phyloP scores from a whole-genome alignment of 1,284 basidiomycete genomes.

The Boletellus deceptivus region DNA sequence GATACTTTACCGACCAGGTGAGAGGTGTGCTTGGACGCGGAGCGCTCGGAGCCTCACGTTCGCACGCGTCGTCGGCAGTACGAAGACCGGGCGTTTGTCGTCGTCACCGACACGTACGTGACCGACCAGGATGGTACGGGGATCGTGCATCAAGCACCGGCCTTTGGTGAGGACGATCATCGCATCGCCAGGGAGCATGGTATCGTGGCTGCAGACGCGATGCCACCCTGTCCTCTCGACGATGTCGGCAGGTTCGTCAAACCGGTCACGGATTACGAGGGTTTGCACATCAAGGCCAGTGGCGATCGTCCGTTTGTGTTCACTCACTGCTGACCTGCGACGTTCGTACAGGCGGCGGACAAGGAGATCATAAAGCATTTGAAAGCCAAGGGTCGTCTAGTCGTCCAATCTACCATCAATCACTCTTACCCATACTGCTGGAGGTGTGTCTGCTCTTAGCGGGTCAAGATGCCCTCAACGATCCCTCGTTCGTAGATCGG shows the following conservation, averaged over 20 bases:
- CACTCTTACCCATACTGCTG: slow-evolving; percentile 98
- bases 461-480: not conserved
- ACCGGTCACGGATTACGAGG: slow-evolving; percentile 88
- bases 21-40: slow-evolving; percentile 2
- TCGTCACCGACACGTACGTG: slow-evolving; percentile 91
- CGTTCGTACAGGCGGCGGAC: slow-evolving; percentile 72
- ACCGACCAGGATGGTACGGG: slow-evolving; percentile 94
- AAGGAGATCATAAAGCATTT: slow-evolving; percentile 91
- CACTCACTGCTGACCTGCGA: not conserved
- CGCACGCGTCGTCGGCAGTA: slow-evolving; percentile 49
- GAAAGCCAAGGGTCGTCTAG: slow-evolving; percentile 84
- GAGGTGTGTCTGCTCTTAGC: slow-evolving; percentile 54
- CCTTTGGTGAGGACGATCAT: slow-evolving; percentile 99
- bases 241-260: slow-evolving; percentile 87
- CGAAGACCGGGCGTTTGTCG: slow-evolving; percentile 89
- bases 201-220: slow-evolving; percentile 80
- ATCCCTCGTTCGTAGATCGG: slow-evolving; percentile 53
- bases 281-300: slow-evolving; percentile 86
- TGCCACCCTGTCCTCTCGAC: slow-evolving; percentile 95
- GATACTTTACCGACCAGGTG: slow-evolving; percentile 94
- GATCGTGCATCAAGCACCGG: slow-evolving; percentile 98
- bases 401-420: slow-evolving; percentile 84
- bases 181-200: slow-evolving; percentile 86
- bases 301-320: not conserved
- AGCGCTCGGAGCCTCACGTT: not conserved